A percentile compares a stretch with the other conserved stretches of the same genome.
Conservation (phyloP, 164 flowering plant genomes). For the Tetrastigma voinierianum region DNA sequence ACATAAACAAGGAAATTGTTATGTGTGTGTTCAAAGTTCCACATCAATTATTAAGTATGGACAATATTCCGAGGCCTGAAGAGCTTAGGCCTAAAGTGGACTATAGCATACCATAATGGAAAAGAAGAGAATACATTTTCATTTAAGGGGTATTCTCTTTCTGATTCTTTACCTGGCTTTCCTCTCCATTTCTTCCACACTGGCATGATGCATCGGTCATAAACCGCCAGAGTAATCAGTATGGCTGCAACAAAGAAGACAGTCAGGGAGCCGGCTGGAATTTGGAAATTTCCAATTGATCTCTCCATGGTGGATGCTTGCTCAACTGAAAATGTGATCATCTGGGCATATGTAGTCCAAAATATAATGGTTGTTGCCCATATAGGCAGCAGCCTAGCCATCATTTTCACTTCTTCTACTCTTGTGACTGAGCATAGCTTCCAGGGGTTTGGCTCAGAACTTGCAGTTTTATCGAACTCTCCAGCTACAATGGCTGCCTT, state of each 20-base stretch:
- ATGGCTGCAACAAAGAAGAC: conserved; percentile 85
- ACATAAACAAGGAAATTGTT: neutral
- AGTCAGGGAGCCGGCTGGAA: conserved; percentile 92
- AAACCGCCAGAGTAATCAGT: conserved; percentile 54
- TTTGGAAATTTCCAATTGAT: conserved; percentile 58
- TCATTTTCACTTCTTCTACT: conserved; percentile 82
- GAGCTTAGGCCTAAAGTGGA: no score
- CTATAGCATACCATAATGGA: no score
- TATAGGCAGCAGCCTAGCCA: conserved; percentile 54
- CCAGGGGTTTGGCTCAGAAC: conserved; percentile 60
- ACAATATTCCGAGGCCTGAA: no score
- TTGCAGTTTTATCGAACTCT: conserved; percentile 32
- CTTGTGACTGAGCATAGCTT: conserved; percentile 60
- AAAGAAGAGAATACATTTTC: no score
- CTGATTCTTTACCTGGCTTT: conserved; percentile 57
- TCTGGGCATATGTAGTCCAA: conserved; percentile 87
- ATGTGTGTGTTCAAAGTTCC: no score
- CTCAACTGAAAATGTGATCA: conserved; percentile 85
- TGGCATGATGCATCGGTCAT: conserved; percentile 81
- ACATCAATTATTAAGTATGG: no score
- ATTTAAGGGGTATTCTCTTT: neutral
- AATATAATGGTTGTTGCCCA: conserved; percentile 89
- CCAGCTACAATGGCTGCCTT: conserved; percentile 62
- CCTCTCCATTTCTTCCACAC: conserved; percentile 78
- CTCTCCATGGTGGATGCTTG: conserved; percentile 85